Conservation (phyloP, 2,329 filamentous ascomycete genomes). For the Colletotrichum destructivum region DNA sequence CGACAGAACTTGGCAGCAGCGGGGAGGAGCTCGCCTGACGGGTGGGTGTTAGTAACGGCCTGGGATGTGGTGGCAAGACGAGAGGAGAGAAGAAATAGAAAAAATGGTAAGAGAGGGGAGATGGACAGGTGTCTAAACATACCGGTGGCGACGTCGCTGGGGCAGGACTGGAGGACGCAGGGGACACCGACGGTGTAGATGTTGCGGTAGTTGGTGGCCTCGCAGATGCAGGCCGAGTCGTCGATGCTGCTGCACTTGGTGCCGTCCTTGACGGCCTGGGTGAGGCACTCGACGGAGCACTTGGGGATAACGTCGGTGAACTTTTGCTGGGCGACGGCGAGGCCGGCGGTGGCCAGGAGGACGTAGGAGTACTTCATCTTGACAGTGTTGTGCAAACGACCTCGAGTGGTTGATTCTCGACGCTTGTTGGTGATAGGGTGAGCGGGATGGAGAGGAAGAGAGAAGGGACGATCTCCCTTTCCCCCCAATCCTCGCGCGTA, state of each 20-base stretch:
- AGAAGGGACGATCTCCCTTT: background rate
- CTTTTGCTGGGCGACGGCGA: conserved; percentile 37
- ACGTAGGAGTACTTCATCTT: conserved; percentile 44
- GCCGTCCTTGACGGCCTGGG: conserved; percentile 42
- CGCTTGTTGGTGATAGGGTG: background rate
- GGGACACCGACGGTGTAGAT: conserved; percentile 57
- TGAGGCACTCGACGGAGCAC: conserved; percentile 45
- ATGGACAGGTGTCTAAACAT: background rate
- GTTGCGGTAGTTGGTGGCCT: conserved; percentile 52
- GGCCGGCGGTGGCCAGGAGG: conserved; percentile 38
- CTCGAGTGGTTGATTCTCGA: background rate
- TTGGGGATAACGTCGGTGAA: conserved; percentile 45
- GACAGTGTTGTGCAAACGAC: background rate
- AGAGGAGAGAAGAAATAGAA: too few relatives aligned
- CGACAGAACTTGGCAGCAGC: conserved; percentile 45
- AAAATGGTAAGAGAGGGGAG: too few relatives aligned
- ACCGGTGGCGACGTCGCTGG: conserved; percentile 52
- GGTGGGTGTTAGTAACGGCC: too few relatives aligned
- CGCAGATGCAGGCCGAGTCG: conserved; percentile 46
- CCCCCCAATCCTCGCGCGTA: too few relatives aligned
- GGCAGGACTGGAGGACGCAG: conserved; percentile 59
- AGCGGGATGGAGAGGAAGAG: background rate
- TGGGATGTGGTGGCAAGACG: background rate
- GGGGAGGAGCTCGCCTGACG: conserved; percentile 45
- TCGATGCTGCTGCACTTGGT: conserved; percentile 43